phyloP scores from a whole-genome alignment of 108 stramenopile genomes.

The Aurantiochytrium sp. region DNA sequence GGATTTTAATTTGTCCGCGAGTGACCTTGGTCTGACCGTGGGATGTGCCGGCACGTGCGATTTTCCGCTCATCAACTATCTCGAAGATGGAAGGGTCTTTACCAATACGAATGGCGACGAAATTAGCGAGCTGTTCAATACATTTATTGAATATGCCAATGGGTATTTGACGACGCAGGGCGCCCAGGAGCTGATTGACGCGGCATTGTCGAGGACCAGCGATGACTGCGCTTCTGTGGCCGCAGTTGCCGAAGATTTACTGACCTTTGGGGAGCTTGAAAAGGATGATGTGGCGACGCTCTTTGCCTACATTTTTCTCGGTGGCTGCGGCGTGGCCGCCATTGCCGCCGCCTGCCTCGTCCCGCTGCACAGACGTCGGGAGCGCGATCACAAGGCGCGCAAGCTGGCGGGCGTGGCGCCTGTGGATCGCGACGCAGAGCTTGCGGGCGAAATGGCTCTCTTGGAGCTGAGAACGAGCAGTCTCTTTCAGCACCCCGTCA shows the following conservation, averaged over 20 bases:
- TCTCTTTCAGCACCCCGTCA: slow-evolving; percentile 5
- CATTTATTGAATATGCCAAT: neutral
- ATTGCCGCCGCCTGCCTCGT: neutral
- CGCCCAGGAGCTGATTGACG: neutral
- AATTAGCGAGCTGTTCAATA: neutral
- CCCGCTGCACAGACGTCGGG: neutral
- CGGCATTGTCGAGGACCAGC: neutral
- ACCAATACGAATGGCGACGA: neutral
- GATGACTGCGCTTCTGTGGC: neutral
- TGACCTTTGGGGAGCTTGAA: neutral
- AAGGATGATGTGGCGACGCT: neutral
- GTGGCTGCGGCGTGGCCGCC: neutral
- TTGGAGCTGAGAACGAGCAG: neutral
- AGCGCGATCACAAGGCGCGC: neutral
- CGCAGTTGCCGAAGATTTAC: neutral
- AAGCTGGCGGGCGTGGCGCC: neutral
- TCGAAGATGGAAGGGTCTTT: neutral
- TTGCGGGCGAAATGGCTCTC: neutral
- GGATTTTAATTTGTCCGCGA: neutral
- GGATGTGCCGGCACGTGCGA: neutral
- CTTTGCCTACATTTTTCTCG: neutral
- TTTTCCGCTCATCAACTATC: neutral
- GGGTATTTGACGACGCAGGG: neutral
- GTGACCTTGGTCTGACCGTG: neutral
- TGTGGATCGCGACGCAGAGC: neutral